Evolutionary conservation across 805 yeast species (phyloP).

Genomic region (Candida arabinofermentans): DNA sequence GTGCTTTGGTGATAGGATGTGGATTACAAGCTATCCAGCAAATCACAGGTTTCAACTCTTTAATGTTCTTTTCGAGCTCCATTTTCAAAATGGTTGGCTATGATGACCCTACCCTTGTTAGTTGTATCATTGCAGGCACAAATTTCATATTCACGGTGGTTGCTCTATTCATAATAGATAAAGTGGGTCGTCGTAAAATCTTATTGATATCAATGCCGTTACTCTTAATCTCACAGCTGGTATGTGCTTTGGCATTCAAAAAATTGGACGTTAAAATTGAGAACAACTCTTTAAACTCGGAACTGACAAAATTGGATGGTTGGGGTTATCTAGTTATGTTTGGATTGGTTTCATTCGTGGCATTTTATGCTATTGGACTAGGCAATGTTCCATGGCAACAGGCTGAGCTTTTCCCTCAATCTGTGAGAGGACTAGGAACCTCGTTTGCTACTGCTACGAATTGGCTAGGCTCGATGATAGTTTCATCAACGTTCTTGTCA

Average conservation of each 20-base stretch:
- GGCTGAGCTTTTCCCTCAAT: conserved; percentile 89
- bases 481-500: conserved; percentile 88
- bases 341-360: conserved; percentile 83
- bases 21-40: conserved; percentile 96
- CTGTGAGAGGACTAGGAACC: conserved; percentile 88
- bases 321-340: conserved; percentile 89
- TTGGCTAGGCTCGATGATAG: conserved; percentile 92
- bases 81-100: conserved; percentile 91
- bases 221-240: conserved; percentile 69
- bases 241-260: conserved; percentile 91
- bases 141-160: conserved; percentile 83
- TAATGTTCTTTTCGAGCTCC: conserved; percentile 93
- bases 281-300: neutral
- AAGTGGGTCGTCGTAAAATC: conserved; percentile 82
- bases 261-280: neutral
- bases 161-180: conserved; percentile 84
- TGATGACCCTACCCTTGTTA: conserved; percentile 86
- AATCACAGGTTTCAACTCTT: conserved; percentile 92
- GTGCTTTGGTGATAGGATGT: conserved; percentile 88
- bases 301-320: conserved; percentile 48
- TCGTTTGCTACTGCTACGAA: conserved; percentile 89
- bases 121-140: conserved; percentile 90
- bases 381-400: conserved; percentile 99
- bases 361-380: conserved; percentile 88
- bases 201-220: conserved; percentile 78